Percentiles rank a stretch among this genome's conserved stretches.
These are phyloP conservation scores for Rhododendron simsii DNA, from an alignment of 148 eudicot species.

Conservation along the genomic window DNA sequence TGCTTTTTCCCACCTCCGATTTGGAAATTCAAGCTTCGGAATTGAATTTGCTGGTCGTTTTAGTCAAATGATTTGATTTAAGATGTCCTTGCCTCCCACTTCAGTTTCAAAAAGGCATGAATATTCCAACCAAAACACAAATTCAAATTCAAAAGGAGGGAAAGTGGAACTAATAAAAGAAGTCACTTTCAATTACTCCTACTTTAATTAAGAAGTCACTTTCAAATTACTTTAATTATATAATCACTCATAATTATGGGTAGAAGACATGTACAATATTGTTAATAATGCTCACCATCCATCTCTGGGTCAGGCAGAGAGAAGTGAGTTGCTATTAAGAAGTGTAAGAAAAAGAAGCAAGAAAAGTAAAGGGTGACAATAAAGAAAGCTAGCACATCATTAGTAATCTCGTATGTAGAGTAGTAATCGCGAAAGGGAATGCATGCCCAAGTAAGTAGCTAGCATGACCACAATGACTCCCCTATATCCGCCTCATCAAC, in stretches of 20 bases:
- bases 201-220: background rate
- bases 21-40: background rate
- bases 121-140: background rate
- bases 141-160: background rate
- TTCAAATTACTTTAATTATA: background rate
- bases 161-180: background rate
- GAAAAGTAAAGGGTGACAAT: background rate
- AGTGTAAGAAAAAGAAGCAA: background rate
- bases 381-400: background rate
- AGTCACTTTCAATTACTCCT: background rate
- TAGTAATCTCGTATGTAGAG: background rate
- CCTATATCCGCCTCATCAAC: background rate
- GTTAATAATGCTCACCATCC: constrained; percentile 4
- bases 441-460: background rate
- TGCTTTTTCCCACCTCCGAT: background rate
- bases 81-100: background rate
- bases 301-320: constrained; percentile 1
- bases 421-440: background rate
- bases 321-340: background rate
- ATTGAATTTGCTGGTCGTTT: background rate
- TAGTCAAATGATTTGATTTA: background rate
- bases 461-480: constrained; percentile 1
- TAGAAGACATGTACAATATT: background rate
- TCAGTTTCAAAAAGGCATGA: background rate
- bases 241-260: background rate